Percentiles rank a stretch among this genome's conserved stretches.
Conservation (phyloP, 371 early-diverging fungal genomes). For the Lichtheimia ramosa region DNA sequence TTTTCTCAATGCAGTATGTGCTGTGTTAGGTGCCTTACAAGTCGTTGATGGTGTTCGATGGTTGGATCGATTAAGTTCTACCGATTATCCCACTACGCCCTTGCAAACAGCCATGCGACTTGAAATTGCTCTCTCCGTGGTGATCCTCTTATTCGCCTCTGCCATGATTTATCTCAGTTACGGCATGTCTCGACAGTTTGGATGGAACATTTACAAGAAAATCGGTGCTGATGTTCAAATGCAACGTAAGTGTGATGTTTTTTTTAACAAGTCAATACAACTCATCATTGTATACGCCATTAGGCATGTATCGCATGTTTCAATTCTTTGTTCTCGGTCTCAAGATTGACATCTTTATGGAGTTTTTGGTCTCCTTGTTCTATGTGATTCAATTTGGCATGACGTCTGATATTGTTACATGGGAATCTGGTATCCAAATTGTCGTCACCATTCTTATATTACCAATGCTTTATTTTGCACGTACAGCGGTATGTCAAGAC, state of each 20-base stretch:
- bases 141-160: slow-evolving; percentile 29
- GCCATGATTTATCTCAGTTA: slow-evolving; percentile 30
- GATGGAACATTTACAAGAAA: slow-evolving; percentile 41
- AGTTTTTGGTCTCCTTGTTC: slow-evolving; percentile 43
- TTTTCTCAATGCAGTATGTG: slow-evolving; percentile 40
- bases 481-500: slow-evolving; percentile 31
- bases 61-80: slow-evolving; percentile 22
- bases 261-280: background rate
- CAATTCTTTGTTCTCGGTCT: slow-evolving; percentile 49
- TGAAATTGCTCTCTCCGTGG: slow-evolving; percentile 39
- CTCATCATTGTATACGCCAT: no score
- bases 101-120: slow-evolving; percentile 37
- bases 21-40: slow-evolving; percentile 41
- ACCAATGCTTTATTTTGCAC: slow-evolving; percentile 43
- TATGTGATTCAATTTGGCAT: slow-evolving; percentile 43
- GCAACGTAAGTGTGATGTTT: slow-evolving; percentile 18
- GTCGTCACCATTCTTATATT: slow-evolving; percentile 37
- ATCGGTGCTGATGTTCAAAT: slow-evolving; percentile 36
- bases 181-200: slow-evolving; percentile 33
- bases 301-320: slow-evolving; percentile 43
- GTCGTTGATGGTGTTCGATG: slow-evolving; percentile 45
- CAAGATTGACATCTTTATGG: slow-evolving; percentile 45
- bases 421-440: slow-evolving; percentile 35
- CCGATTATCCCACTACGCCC: slow-evolving; percentile 18
- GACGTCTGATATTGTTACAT: slow-evolving; percentile 19